A percentile compares a stretch with the other conserved stretches of the same genome.
Evolutionary conservation across 176 grass and related monocot genomes (phyloP).

Genomic region (Musa troglodytarum): DNA sequence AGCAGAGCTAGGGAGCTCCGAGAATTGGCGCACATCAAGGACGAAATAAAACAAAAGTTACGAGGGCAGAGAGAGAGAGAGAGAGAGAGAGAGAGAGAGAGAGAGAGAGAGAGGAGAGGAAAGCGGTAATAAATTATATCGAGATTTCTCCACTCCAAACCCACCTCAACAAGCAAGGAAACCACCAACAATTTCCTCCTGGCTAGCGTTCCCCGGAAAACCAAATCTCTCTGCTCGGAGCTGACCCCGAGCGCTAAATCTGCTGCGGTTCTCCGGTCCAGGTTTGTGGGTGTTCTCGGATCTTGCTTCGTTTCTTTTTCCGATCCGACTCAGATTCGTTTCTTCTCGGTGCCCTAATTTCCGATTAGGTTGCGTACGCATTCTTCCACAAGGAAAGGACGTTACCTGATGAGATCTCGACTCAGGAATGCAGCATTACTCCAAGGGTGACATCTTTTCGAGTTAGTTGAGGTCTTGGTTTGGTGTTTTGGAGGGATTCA

Average conservation of each 20-base stretch:
- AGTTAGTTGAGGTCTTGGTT: background rate
- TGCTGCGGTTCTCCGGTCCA: background rate
- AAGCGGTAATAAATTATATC: background rate
- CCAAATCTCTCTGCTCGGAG: background rate
- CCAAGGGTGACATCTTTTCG: background rate
- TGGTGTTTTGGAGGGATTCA: background rate
- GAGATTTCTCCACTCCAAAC: background rate
- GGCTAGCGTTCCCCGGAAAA: background rate
- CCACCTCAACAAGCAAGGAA: background rate
- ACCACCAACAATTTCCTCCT: background rate
- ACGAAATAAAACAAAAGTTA: background rate
- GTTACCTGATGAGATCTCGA: background rate
- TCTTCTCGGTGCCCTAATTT: background rate
- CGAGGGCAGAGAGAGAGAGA: background rate
- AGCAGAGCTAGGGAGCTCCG: background rate
- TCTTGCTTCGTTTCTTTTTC: background rate
- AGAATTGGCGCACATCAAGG: background rate
- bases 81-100: background rate
- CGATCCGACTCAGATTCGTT: background rate
- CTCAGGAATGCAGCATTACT: background rate
- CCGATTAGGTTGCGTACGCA: background rate
- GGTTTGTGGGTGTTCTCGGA: background rate
- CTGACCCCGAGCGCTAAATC: background rate
- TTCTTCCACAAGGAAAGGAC: background rate
- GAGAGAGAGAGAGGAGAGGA: background rate